These are phyloP conservation scores for Phytopythium oedochilum DNA, from an alignment of 352 stramenopile genomes.

Conservation along the genomic window DNA sequence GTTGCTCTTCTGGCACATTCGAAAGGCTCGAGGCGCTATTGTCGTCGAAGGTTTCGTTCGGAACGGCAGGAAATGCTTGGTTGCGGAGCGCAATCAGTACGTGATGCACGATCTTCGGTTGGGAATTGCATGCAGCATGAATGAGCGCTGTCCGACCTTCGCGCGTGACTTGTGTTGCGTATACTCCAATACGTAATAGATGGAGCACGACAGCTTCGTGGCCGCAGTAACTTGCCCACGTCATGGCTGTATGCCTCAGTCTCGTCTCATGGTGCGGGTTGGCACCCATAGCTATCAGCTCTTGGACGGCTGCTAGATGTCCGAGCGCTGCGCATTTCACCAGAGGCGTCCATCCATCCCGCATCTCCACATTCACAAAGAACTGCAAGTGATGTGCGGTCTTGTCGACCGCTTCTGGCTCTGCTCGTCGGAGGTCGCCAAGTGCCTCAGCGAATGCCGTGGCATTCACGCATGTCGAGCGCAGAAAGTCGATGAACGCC, in stretches of 20 bases:
- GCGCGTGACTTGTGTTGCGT: slow-evolving; percentile 31
- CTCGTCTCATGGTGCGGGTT: slow-evolving; percentile 44
- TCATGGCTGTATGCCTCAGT: slow-evolving; percentile 64
- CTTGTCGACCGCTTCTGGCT: slow-evolving; percentile 9
- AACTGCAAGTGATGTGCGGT: slow-evolving; percentile 8
- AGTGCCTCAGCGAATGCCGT: slow-evolving; percentile 15
- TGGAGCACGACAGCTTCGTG: slow-evolving; percentile 54
- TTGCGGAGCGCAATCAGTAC: slow-evolving; percentile 42
- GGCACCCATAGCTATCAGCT: slow-evolving; percentile 41
- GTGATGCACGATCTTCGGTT: slow-evolving; percentile 48
- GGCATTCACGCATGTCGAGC: slow-evolving; percentile 11
- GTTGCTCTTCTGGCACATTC: background rate
- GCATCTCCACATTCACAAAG: slow-evolving; percentile 52
- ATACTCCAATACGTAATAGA: slow-evolving; percentile 34
- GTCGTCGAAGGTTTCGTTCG: slow-evolving; percentile 24
- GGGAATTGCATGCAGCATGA: slow-evolving; percentile 53
- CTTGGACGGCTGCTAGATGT: slow-evolving; percentile 23
- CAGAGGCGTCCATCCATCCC: slow-evolving; percentile 64
- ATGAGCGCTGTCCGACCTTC: slow-evolving; percentile 70
- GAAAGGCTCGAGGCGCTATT: background rate
- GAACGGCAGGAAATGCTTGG: slow-evolving; percentile 16
- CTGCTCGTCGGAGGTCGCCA: slow-evolving; percentile 13
- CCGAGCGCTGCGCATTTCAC: slow-evolving; percentile 58
- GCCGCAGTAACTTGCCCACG: slow-evolving; percentile 70
- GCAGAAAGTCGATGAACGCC: slow-evolving; percentile 31